phyloP scores from a whole-genome alignment of 257 asterid species.

The Gentiana macrophylla region DNA sequence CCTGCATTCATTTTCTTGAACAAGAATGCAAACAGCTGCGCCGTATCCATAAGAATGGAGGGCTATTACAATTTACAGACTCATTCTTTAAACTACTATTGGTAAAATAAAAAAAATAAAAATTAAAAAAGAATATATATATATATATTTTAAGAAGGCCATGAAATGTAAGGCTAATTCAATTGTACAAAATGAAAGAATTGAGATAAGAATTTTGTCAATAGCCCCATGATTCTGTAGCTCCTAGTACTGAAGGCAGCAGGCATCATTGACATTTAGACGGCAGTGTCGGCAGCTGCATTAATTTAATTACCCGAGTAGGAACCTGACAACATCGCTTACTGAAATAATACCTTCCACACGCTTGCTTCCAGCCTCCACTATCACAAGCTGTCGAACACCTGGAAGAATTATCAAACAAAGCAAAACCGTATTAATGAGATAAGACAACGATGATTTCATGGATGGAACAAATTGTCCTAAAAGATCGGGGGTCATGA shows the following conservation, averaged over 20 bases:
- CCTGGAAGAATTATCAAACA: constrained; percentile 28
- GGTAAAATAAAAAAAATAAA: constrained; percentile 7
- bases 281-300: constrained; percentile 6
- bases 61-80: no score
- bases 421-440: background rate
- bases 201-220: constrained; percentile 10
- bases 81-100: constrained; percentile 10
- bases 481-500: no score
- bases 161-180: constrained; percentile 24
- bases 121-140: no score
- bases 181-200: constrained; percentile 26
- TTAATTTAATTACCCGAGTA: constrained; percentile 34
- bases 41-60: no score
- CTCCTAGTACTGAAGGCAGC: constrained; percentile 9
- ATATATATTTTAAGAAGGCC: constrained; percentile 13
- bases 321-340: constrained; percentile 62
- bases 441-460: background rate
- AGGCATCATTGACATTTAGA: constrained; percentile 2
- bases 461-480: background rate
- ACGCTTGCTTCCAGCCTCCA: constrained; percentile 93
- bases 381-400: constrained; percentile 64
- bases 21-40: no score
- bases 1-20: no score
- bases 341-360: constrained; percentile 72
- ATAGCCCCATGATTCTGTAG: constrained; percentile 1